Evolutionary conservation across 1,139 yeast genomes (phyloP).

Genomic region (Yamadazyma friedrichii): DNA sequence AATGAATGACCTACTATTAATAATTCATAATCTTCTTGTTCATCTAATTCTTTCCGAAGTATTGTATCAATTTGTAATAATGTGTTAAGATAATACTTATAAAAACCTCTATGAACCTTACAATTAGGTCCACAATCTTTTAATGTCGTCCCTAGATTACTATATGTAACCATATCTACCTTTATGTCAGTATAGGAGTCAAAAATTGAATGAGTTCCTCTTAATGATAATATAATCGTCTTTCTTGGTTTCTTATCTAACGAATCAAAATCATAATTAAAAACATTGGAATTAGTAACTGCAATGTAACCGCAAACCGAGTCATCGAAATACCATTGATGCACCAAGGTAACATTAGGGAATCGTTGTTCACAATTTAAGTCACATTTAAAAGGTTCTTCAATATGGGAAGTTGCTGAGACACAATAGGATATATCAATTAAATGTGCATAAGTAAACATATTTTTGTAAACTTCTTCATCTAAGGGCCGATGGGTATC

Average conservation of each 20-base stretch:
- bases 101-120: constrained; percentile 49
- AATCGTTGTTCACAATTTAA: constrained; percentile 38
- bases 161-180: constrained; percentile 36
- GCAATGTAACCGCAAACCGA: constrained; percentile 43
- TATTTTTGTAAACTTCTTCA: constrained; percentile 23
- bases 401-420: constrained; percentile 31
- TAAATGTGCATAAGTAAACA: constrained; percentile 45
- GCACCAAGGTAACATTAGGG: constrained; percentile 40
- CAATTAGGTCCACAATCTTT: constrained; percentile 38
- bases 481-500: constrained; percentile 14
- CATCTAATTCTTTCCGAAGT: constrained; percentile 24
- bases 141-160: constrained; percentile 23
- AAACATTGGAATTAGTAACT: constrained; percentile 27
- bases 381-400: constrained; percentile 46
- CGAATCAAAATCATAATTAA: constrained; percentile 17
- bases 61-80: constrained; percentile 25
- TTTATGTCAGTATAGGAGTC: constrained; percentile 47
- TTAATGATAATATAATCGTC: constrained; percentile 38
- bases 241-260: constrained; percentile 16
- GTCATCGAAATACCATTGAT: constrained; percentile 49
- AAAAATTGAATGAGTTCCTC: constrained; percentile 50
- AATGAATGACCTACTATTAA: constrained; percentile 50
- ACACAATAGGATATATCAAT: constrained; percentile 53
- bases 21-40: constrained; percentile 30
- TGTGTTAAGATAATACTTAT: constrained; percentile 31